Evolutionary conservation across 306 rosid species (phyloP), one percentile per base, ranked within the genome.

Genomic region (Mimosa pudica): DNA sequence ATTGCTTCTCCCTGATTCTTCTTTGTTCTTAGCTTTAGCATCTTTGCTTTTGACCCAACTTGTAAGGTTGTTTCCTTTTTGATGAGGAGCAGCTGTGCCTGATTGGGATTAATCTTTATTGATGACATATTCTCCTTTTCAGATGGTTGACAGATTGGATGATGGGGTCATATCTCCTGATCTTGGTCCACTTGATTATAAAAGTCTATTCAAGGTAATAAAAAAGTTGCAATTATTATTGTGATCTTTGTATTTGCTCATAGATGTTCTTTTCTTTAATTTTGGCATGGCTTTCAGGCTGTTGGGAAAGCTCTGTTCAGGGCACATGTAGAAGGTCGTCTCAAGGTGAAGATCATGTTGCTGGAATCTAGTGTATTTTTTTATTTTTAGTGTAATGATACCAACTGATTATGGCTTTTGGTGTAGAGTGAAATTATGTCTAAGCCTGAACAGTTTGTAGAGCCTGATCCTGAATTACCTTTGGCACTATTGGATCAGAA

Each of bases 281-380:
- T 6, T 61, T 77, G 80, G 63, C 86, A 69, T 78, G 82, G 79
- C 83, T 89, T 86, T 85, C 90, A 94, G 98, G 97, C 98, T 33
- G 98, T 92, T 80, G 98, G 97, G 70, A 92, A 84, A 88, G 98
- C 98, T 81, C 94, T 95, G 77, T 95, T 95, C 86, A 75, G 94
- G 88, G 98, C 98, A 77, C 98, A 95, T 84, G 98, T 95, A 16
- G 98, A 95, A 85, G 98, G 98, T 76, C 98, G 89, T 85, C 94
- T 95, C 66, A 95, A 95, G 98, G 98, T 92, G 79, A 75, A 55
- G 51, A 57, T 57, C 67, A 73, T 71, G 45, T 69, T 84, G 55
- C 47, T 51, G 71, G 61, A 71, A 57, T 41, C 61, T 72, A 9
- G 51, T 49, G 10, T 24, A 30, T 58, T 64, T 54, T 46, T 14